Evolutionary conservation across 257 asterid genomes (phyloP).

Genomic region (Forsythia suspensa): DNA sequence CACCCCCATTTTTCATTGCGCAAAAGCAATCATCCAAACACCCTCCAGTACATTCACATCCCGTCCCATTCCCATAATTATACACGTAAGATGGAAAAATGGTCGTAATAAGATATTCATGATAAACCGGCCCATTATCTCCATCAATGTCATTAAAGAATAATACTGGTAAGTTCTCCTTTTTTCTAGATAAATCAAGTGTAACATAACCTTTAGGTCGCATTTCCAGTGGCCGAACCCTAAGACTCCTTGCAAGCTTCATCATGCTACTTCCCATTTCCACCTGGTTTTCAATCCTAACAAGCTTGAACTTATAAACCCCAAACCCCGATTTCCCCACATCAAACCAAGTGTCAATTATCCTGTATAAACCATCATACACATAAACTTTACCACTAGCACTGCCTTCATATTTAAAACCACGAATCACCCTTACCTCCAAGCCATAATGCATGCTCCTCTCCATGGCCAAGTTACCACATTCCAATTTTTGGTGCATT

Average conservation of each 20-base stretch:
- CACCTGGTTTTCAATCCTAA: slow-evolving; percentile 61
- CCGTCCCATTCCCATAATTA: slow-evolving; percentile 31
- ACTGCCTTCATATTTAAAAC: slow-evolving; percentile 72
- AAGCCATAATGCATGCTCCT: slow-evolving; percentile 79
- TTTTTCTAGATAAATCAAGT: slow-evolving; percentile 64
- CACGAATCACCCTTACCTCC: slow-evolving; percentile 88
- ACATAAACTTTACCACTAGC: slow-evolving; percentile 75
- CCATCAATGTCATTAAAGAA: slow-evolving; percentile 68
- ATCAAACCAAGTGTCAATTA: slow-evolving; percentile 73
- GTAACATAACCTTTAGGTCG: slow-evolving; percentile 71
- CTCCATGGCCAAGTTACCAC: slow-evolving; percentile 83
- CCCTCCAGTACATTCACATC: slow-evolving; percentile 65
- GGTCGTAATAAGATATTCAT: slow-evolving; percentile 50
- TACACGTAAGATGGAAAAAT: slow-evolving; percentile 54
- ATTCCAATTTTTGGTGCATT: slow-evolving; percentile 72
- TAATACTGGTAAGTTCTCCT: slow-evolving; percentile 65
- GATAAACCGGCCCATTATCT: slow-evolving; percentile 54
- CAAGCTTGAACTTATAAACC: slow-evolving; percentile 68
- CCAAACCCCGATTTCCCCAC: slow-evolving; percentile 82
- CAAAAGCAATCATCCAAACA: slow-evolving; percentile 69
- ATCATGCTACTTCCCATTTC: slow-evolving; percentile 72
- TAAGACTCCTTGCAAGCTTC: slow-evolving; percentile 57
- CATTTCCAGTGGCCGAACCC: slow-evolving; percentile 44
- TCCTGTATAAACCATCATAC: slow-evolving; percentile 75
- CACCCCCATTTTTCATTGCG: slow-evolving; percentile 70